Conservation (phyloP, 2,329 filamentous ascomycete genomes). For the Penicillium polonicum region DNA sequence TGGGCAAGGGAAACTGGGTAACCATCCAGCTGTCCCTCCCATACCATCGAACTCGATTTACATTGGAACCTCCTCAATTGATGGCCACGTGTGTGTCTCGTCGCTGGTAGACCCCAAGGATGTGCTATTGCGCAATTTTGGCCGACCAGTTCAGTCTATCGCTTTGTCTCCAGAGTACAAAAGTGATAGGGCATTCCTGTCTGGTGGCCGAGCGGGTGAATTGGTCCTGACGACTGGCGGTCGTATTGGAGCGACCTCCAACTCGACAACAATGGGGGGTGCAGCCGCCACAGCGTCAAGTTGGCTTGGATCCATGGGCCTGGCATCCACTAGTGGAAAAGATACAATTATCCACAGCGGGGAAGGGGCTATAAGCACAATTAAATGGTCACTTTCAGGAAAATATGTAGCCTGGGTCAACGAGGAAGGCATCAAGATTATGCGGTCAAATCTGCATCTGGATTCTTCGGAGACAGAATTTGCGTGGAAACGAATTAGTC, state of each 20-base stretch:
- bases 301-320: constrained; percentile 85
- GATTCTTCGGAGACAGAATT: constrained; percentile 74
- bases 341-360: constrained; percentile 87
- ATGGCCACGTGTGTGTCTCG: constrained; percentile 91
- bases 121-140: constrained; percentile 88
- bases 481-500: constrained; percentile 92
- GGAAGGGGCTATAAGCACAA: constrained; percentile 84
- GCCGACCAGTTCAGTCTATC: constrained; percentile 85
- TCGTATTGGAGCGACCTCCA: constrained; percentile 71
- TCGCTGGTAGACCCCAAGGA: constrained; percentile 86
- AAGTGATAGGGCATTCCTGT: constrained; percentile 82
- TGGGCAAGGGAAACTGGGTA: constrained; percentile 27
- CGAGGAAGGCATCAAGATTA: constrained; percentile 95
- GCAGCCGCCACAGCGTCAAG: constrained; percentile 79
- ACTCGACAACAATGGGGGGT: constrained; percentile 74
- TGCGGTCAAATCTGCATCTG: constrained; percentile 82
- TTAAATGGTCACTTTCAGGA: constrained; percentile 92
- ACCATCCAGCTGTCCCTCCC: constrained; percentile 55
- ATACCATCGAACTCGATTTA: constrained; percentile 88
- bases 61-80: constrained; percentile 89
- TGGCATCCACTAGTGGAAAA: constrained; percentile 74
- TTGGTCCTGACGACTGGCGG: constrained; percentile 84
- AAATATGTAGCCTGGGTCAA: constrained; percentile 95
- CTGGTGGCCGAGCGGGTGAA: constrained; percentile 83
- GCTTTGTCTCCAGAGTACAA: constrained; percentile 95